These are phyloP conservation scores for Hyphopichia pseudoburtonii DNA, from an alignment of 1,139 yeast genomes.

Conservation along the genomic window DNA sequence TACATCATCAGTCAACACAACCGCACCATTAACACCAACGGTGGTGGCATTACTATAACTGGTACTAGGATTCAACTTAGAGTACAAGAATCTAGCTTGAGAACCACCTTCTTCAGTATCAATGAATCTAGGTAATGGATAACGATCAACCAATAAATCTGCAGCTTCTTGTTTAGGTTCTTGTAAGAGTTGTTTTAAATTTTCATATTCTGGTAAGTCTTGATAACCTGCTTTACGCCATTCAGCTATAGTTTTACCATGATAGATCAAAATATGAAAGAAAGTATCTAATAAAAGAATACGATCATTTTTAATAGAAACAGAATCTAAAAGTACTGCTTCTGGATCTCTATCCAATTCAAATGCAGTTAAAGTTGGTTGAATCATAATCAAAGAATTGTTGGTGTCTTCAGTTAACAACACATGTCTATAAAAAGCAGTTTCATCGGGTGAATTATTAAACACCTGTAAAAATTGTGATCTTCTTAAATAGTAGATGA, in stretches of 20 bases:
- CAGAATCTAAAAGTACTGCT: conserved; percentile 93
- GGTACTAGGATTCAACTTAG: conserved; percentile 91
- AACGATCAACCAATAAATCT: conserved; percentile 84
- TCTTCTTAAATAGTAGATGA: conserved; percentile 92
- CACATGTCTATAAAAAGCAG: conserved; percentile 94
- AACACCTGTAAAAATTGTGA: conserved; percentile 95
- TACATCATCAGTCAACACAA: conserved; percentile 93
- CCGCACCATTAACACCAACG: conserved; percentile 58
- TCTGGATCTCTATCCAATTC: conserved; percentile 79
- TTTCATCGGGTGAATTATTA: conserved; percentile 98
- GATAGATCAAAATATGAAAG: conserved; percentile 93
- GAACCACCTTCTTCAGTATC: conserved; percentile 98
- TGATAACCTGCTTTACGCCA: conserved; percentile 98
- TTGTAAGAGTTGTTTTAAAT: conserved; percentile 80
- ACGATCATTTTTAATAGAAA: conserved; percentile 86
- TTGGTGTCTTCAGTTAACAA: conserved; percentile 88
- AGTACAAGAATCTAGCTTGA: conserved; percentile 93
- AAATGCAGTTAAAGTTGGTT: conserved; percentile 90
- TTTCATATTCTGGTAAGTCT: conserved; percentile 84
- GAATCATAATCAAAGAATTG: conserved; percentile 95
- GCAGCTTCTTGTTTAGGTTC: conserved; percentile 94
- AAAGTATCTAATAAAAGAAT: conserved; percentile 89
- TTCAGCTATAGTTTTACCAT: conserved; percentile 90
- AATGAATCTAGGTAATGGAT: conserved; percentile 94
- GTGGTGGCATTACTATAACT: conserved; percentile 66